Conservation (phyloP, 1,284 basidiomycete genomes). For the Boletus smithii region DNA sequence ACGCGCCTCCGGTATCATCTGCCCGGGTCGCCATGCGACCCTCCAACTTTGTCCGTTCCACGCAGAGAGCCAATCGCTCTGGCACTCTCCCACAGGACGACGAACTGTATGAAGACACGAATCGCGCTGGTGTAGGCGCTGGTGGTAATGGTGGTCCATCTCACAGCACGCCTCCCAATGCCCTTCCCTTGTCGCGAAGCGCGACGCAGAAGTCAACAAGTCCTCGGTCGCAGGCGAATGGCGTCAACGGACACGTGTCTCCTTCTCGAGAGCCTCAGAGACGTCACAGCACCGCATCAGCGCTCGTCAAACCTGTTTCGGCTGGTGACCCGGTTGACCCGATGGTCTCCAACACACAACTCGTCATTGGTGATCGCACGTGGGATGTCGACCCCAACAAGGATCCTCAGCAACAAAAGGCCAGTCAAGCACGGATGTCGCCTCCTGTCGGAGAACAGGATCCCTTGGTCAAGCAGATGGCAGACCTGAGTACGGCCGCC, state of each 20-base stretch:
- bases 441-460: conserved; percentile 49
- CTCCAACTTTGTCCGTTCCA: conserved; percentile 57
- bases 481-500: conserved; percentile 44
- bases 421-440: conserved; percentile 19
- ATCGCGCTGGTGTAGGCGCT: conserved; percentile 61
- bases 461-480: conserved; percentile 73
- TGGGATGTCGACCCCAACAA: conserved; percentile 64
- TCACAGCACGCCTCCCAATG: conserved; percentile 17
- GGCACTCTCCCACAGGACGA: conserved; percentile 39
- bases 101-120: conserved; percentile 49
- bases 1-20: conserved; percentile 58
- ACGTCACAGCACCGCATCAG: conserved; percentile 28
- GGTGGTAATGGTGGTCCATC: conserved; percentile 38
- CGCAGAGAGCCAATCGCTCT: conserved; percentile 43
- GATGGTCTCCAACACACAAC: conserved; percentile 59
- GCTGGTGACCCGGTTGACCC: conserved; percentile 52
- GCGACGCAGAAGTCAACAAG: conserved; percentile 28
- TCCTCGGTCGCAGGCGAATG: conserved; percentile 20
- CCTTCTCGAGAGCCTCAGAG: conserved; percentile 25
- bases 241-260: conserved; percentile 30
- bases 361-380: conserved; percentile 58
- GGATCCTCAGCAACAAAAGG: conserved; percentile 51
- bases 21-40: conserved; percentile 50
- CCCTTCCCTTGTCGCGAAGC: conserved; percentile 22
- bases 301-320: conserved; percentile 25